These are phyloP conservation scores for Rhizoclosmatium sp. DNA, from an alignment of 192 early-diverging fungal species.

Conservation along the genomic window DNA sequence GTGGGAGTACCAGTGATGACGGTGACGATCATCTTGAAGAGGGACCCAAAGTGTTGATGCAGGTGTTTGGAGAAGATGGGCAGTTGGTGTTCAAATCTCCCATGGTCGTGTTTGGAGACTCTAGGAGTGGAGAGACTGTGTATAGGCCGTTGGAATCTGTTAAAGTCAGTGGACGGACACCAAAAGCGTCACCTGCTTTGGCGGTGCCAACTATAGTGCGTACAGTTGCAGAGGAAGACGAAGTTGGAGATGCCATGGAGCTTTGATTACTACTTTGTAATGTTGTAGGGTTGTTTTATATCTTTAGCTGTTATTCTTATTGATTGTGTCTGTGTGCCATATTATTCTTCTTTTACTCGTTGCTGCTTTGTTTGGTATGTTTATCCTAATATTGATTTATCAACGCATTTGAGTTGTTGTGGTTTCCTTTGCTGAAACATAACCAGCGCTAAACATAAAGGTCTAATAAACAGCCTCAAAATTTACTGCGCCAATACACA, in stretches of 20 bases:
- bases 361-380: too few species aligned
- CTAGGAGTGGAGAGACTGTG: neutral
- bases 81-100: neutral
- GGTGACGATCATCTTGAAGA: neutral
- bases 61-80: conserved; percentile 3
- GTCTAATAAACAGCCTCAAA: too few species aligned
- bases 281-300: too few species aligned
- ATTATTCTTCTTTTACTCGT: too few species aligned
- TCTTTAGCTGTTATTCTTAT: too few species aligned
- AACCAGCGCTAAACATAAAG: too few species aligned
- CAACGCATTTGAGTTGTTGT: too few species aligned
- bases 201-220: neutral
- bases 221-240: neutral
- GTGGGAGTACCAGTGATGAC: neutral
- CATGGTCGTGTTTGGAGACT: neutral
- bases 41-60: neutral
- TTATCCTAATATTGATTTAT: too few species aligned
- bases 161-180: neutral
- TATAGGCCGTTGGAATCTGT: neutral
- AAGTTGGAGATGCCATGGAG: neutral
- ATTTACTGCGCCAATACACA: too few species aligned
- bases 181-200: neutral
- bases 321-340: too few species aligned
- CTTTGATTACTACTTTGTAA: neutral
- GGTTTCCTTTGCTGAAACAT: too few species aligned